Evolutionary conservation across 495 filamentous ascomycete genomes (phyloP).

Genomic region (Xylaria nigripes): DNA sequence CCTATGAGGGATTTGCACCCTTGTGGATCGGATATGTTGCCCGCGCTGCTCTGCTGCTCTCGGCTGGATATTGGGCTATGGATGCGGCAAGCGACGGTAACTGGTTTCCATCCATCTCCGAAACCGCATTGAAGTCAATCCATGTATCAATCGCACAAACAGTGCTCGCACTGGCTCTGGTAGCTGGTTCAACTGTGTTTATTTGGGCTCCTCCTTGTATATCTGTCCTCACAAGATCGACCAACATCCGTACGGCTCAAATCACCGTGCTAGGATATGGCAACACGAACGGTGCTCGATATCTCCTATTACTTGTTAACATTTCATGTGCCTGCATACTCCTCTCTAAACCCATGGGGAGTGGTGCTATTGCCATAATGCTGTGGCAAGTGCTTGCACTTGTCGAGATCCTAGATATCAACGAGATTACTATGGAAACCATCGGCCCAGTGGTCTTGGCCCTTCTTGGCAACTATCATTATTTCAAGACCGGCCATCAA

Average conservation of each 20-base stretch:
- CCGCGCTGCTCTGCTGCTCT: constrained; percentile 64
- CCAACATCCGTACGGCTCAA: constrained; percentile 30
- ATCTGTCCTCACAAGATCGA: constrained; percentile 41
- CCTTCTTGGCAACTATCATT: constrained; percentile 82
- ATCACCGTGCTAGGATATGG: constrained; percentile 84
- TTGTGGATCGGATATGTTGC: constrained; percentile 77
- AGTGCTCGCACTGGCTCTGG: constrained; percentile 64
- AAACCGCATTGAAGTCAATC: constrained; percentile 56
- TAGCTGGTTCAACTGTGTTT: constrained; percentile 59
- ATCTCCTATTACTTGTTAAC: constrained; percentile 73
- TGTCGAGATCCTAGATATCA: constrained; percentile 79
- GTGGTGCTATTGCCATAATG: constrained; percentile 68
- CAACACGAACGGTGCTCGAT: constrained; percentile 86
- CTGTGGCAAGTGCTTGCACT: constrained; percentile 80
- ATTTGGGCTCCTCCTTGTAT: constrained; percentile 69
- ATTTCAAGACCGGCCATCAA: constrained; percentile 97
- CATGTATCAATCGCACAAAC: constrained; percentile 68
- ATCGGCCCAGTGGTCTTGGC: constrained; percentile 81
- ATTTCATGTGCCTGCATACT: constrained; percentile 68
- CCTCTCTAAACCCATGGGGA: constrained; percentile 91
- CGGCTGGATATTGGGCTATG: constrained; percentile 78
- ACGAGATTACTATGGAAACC: constrained; percentile 54
- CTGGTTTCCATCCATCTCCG: constrained; percentile 59
- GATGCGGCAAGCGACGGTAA: constrained; percentile 85
- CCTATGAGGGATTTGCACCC: constrained; percentile 75